Conservation (phyloP, 2,329 filamentous ascomycete genomes). For the Onygena corvina region DNA sequence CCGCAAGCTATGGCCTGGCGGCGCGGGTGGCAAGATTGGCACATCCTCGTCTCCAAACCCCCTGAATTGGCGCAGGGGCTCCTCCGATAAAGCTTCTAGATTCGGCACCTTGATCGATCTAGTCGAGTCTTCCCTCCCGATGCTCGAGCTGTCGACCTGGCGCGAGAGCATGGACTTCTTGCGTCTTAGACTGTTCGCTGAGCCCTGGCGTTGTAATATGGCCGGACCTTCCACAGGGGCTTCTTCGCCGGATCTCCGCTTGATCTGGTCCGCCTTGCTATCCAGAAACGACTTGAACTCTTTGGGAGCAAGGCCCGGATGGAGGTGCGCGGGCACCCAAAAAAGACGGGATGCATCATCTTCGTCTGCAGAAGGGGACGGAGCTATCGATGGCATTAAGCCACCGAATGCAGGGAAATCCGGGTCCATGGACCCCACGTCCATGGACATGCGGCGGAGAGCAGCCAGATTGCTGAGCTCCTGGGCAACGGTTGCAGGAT, state of each 20-base stretch:
- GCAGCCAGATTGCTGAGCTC: slow-evolving; percentile 88
- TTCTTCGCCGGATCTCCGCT: slow-evolving; percentile 65
- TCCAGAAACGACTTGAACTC: slow-evolving; percentile 97
- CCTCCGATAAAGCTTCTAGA: slow-evolving; percentile 14
- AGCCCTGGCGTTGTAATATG: slow-evolving; percentile 43
- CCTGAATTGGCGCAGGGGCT: slow-evolving; percentile 9
- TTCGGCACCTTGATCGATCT: slow-evolving; percentile 8
- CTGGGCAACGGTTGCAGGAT: slow-evolving; percentile 77
- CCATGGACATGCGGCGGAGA: slow-evolving; percentile 86
- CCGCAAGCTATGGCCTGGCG: slow-evolving; percentile 66
- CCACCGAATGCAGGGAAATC: slow-evolving; percentile 36
- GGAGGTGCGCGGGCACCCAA: slow-evolving; percentile 89
- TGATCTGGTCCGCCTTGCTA: slow-evolving; percentile 80
- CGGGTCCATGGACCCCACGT: slow-evolving; percentile 56
- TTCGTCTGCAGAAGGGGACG: slow-evolving; percentile 49
- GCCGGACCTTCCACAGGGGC: slow-evolving; percentile 47
- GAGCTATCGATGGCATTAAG: slow-evolving; percentile 33
- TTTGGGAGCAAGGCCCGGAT: slow-evolving; percentile 86
- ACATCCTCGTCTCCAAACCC: slow-evolving; percentile 50
- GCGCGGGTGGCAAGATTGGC: slow-evolving; percentile 67
- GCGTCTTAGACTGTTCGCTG: slow-evolving; percentile 53
- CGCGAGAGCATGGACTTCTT: slow-evolving; percentile 94
- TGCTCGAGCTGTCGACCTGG: slow-evolving; percentile 66
- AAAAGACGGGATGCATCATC: slow-evolving; percentile 79
- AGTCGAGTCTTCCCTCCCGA: slow-evolving; percentile 4